These are phyloP conservation scores for Pleurotus ostreatus DNA, from an alignment of 768 basidiomycete genomes.

Conservation along the genomic window DNA sequence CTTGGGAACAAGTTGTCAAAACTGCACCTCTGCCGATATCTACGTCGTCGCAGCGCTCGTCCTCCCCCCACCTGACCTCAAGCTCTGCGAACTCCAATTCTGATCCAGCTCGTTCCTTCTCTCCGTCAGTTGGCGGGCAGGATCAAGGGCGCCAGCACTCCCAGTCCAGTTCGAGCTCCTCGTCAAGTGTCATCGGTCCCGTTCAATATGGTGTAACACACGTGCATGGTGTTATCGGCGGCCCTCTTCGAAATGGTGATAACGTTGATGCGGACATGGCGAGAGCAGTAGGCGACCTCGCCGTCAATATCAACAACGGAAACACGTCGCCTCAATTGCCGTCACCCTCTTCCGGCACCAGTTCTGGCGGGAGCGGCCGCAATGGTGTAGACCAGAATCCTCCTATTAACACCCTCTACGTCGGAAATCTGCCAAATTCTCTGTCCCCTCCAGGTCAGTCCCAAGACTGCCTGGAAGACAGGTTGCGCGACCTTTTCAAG, in stretches of 20 bases:
- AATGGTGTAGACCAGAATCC: constrained; percentile 85
- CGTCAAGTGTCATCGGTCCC: constrained; percentile 23
- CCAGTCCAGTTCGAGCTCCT: constrained; percentile 27
- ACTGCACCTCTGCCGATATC: constrained; percentile 11
- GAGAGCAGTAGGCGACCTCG: constrained; percentile 43
- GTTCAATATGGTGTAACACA: constrained; percentile 19
- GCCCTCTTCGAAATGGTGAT: constrained; percentile 10
- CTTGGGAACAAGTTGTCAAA: constrained; percentile 26
- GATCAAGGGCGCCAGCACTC: constrained; percentile 13
- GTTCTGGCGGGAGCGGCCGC: constrained; percentile 36
- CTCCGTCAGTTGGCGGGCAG: constrained; percentile 6
- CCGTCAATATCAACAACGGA: constrained; percentile 49
- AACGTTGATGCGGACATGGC: constrained; percentile 23
- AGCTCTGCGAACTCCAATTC: constrained; percentile 6
- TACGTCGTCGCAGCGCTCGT: constrained; percentile 31
- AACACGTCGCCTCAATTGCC: constrained; percentile 72
- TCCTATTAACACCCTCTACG: constrained; percentile 98
- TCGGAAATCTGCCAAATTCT: constrained; percentile 92
- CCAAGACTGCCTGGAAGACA: constrained; percentile 82
- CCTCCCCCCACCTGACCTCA: constrained; percentile 22
- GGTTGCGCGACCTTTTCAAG: constrained; percentile 77
- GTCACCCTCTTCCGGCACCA: constrained; percentile 67
- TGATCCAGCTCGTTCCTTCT: constrained; percentile 8
- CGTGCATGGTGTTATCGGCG: constrained; percentile 14
- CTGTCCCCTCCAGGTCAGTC: constrained; percentile 69